A percentile compares a stretch with the other conserved stretches of the same genome.
Conservation (phyloP, 495 filamentous ascomycete species). For the Hypoxylon perforatum region DNA sequence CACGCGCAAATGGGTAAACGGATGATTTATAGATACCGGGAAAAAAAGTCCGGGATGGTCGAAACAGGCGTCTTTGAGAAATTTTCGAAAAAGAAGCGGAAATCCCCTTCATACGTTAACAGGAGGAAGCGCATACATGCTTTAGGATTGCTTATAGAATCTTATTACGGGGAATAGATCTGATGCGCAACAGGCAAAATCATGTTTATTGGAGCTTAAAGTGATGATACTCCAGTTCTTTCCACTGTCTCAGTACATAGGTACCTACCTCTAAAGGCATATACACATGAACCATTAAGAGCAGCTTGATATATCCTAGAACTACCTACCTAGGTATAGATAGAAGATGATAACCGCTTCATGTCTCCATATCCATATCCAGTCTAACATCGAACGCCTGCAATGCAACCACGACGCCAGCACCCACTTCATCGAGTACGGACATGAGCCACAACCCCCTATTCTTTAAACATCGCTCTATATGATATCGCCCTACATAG, state of each 20-base stretch:
- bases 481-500: not conserved
- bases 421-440: constrained; percentile 14
- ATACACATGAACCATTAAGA: constrained; percentile 12
- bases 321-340: not conserved
- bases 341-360: constrained; percentile 2
- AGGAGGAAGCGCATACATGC: not conserved
- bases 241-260: no score
- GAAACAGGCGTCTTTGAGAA: constrained; percentile 7
- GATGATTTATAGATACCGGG: constrained; percentile 22
- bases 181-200: no score
- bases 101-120: constrained; percentile 1
- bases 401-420: constrained; percentile 39
- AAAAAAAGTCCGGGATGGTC: constrained; percentile 13
- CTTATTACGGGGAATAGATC: no score
- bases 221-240: no score
- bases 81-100: constrained; percentile 7
- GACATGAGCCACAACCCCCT: not conserved
- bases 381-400: constrained; percentile 35
- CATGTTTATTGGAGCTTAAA: no score
- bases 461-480: constrained; percentile 3
- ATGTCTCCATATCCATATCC: constrained; percentile 13
- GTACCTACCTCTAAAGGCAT: not conserved
- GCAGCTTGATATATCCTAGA: constrained; percentile 15
- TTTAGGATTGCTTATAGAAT: no score
- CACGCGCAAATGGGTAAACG: constrained; percentile 13